These are phyloP conservation scores for Tothia fuscella DNA, from an alignment of 2,329 filamentous ascomycete genomes.

Conservation along the genomic window DNA sequence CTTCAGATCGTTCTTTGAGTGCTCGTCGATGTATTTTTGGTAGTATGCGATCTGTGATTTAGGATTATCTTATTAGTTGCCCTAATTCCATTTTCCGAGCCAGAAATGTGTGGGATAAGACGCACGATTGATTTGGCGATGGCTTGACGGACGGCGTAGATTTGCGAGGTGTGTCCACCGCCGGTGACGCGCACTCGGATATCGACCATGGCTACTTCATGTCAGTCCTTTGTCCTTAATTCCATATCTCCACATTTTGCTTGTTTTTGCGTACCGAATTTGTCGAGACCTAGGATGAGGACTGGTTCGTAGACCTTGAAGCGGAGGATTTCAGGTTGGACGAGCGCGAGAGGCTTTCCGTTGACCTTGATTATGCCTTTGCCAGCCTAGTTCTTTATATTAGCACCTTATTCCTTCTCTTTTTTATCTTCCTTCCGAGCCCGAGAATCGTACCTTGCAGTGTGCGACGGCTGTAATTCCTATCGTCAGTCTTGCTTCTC, in stretches of 20 bases:
- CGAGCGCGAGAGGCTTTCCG: constrained; percentile 85
- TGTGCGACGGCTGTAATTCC: constrained; percentile 63
- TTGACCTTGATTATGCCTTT: constrained; percentile 98
- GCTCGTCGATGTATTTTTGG: constrained; percentile 99
- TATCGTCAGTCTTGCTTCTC: constrained; percentile 6
- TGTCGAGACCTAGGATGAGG: constrained; percentile 93
- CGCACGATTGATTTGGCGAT: constrained; percentile 84
- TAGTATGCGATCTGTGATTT: constrained; percentile 68
- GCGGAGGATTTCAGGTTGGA: constrained; percentile 92
- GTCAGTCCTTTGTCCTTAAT: constrained; percentile 3
- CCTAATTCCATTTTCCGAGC: background rate
- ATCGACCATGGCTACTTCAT: constrained; percentile 60
- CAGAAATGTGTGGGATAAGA: constrained; percentile 11
- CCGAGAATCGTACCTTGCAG: constrained; percentile 51
- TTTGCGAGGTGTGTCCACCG: constrained; percentile 94
- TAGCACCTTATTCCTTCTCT: constrained; percentile 1
- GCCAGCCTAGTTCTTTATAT: constrained; percentile 40
- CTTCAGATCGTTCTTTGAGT: constrained; percentile 99
- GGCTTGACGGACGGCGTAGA: constrained; percentile 98
- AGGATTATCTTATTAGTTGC: background rate
- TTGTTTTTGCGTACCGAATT: constrained; percentile 51
- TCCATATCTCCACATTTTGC: background rate
- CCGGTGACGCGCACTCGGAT: constrained; percentile 93
- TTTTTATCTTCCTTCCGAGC: background rate
- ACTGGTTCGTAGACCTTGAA: constrained; percentile 99